These are phyloP conservation scores for Prunus salicina DNA, from an alignment of 306 rosid species.

Conservation along the genomic window DNA sequence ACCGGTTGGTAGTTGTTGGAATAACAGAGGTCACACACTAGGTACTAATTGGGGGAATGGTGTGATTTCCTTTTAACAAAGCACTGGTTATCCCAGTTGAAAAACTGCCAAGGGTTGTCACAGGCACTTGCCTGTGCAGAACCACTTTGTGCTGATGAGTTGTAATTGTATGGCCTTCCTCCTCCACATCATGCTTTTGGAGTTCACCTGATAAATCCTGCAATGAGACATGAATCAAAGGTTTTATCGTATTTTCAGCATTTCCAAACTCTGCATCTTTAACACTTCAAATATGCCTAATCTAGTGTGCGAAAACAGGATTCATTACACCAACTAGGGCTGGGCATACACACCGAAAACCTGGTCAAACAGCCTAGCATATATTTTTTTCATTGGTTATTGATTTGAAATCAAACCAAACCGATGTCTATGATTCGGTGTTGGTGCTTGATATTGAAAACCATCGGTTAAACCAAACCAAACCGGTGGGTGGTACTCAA, in stretches of 20 bases:
- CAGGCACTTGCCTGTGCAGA: background rate
- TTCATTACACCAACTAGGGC: too few species aligned
- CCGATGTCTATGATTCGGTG: too few species aligned
- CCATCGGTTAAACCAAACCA: too few species aligned
- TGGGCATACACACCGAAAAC: too few species aligned
- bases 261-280: background rate
- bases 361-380: too few species aligned
- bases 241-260: background rate
- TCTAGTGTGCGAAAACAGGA: too few species aligned
- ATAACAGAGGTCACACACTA: background rate
- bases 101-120: conserved; percentile 9
- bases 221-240: background rate
- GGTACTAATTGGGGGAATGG: background rate
- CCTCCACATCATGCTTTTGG: conserved; percentile 8
- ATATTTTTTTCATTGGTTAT: too few species aligned
- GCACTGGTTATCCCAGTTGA: background rate
- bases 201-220: background rate
- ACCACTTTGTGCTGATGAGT: conserved; percentile 6
- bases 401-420: too few species aligned
- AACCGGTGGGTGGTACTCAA: too few species aligned
- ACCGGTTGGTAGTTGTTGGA: background rate
- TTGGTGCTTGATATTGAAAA: too few species aligned
- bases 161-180: conserved; percentile 12
- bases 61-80: background rate
- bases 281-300: too few species aligned